Base-by-base conservation (phyloP, 352 stramenopile genomes). In the Elongisporangium undulatum region DNA sequence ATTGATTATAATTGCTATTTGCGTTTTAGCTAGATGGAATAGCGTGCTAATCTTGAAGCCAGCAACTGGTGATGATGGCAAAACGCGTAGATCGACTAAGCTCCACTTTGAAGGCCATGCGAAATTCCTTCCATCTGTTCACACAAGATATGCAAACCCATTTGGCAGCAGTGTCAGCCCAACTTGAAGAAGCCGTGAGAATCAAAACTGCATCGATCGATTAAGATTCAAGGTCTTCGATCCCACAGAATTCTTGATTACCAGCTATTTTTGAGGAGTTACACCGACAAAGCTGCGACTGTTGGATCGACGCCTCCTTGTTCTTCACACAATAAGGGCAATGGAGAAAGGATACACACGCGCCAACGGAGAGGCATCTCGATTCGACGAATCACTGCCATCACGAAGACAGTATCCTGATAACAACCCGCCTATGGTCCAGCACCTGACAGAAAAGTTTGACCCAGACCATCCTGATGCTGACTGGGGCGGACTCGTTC, bases 401-500 rank as follows among this genome's bases (percentile, higher is more conserved):
- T 15, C 53, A 52, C 20, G 2, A 10, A 56, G 55, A 48, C 56
- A 56, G 9, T 53, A 58, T 3, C 17, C 26, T 9, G 29, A 12
- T 16, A 66, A 58, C 22, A 69, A 67, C 26, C 66, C 74, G 26
- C 54, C 64, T 21, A 60, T 74, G 20, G 49, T 89, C 6, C 79
- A 75, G 0, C 75, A 90, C 38, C 26, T 88, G 16, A 69, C 72
- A 20, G 81, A 90, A 24, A 89, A 84, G 56, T 91, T 86, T 59
- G 77, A 89, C n/a, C 83, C 83, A 0, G 72, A 83, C 21, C 83
- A 93, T 48, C 77, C 74, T 0, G 79, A 93, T 22, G 83, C 83
- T 0, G 83, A 93, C 55, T 93, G 83, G 83, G 83, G 74, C 24
- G 83, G 83, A 16, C 75, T 72, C 51, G 83, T 93, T 5, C 70